These are phyloP conservation scores for Akebia trifoliata DNA, from an alignment of 164 flowering plant species.

Conservation along the genomic window DNA sequence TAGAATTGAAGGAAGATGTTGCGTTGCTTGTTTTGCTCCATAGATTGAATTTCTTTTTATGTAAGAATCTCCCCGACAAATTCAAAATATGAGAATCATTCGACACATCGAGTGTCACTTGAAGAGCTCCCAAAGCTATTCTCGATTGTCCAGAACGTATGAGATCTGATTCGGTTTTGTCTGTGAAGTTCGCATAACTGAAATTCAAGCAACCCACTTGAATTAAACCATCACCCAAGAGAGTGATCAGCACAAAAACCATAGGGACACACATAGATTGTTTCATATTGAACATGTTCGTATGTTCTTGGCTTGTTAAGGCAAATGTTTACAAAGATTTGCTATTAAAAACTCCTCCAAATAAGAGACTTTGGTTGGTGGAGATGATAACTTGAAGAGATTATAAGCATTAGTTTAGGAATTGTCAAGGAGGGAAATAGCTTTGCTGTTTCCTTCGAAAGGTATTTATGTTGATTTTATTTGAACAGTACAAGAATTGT, in stretches of 20 bases:
- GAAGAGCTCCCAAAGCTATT: slow-evolving; percentile 10
- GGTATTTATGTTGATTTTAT: no score
- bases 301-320: neutral
- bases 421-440: no score
- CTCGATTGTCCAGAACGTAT: neutral
- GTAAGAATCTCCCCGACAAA: slow-evolving; percentile 16
- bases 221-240: slow-evolving; percentile 2
- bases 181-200: neutral
- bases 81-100: neutral
- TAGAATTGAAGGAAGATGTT: slow-evolving; percentile 32
- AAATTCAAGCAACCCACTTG: slow-evolving; percentile 3
- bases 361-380: no score
- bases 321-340: neutral
- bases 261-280: neutral
- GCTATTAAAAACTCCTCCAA: neutral
- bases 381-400: no score
- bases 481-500: no score
- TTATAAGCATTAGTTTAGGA: no score
- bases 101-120: slow-evolving; percentile 13
- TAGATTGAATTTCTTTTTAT: slow-evolving; percentile 9
- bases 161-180: neutral
- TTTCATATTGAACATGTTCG: neutral
- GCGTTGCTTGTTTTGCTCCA: slow-evolving; percentile 11
- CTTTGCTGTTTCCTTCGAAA: no score
- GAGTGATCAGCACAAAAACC: neutral